Conservation (phyloP, 129 eudicot genomes). For the Cynara cardunculus region DNA sequence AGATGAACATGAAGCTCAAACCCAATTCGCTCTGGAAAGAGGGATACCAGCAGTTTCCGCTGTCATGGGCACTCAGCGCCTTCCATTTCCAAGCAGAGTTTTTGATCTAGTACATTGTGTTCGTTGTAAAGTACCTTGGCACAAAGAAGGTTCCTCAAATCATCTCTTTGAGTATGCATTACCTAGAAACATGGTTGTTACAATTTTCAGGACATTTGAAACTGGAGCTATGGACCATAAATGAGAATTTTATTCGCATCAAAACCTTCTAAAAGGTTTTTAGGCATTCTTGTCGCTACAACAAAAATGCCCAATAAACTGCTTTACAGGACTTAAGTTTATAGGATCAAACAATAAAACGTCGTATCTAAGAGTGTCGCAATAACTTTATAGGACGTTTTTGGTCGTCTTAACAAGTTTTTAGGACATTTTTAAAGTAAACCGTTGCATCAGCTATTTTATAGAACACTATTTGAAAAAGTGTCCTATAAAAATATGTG, state of each 20-base stretch:
- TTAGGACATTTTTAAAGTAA: neutral
- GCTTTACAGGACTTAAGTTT: neutral
- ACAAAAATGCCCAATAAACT: neutral
- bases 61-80: constrained; percentile 64
- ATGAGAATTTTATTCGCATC: too few species aligned
- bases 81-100: constrained; percentile 63
- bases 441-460: neutral
- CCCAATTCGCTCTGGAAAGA: constrained; percentile 77
- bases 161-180: neutral
- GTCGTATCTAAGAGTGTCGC: too few species aligned
- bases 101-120: constrained; percentile 84
- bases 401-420: neutral
- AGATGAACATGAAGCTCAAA: constrained; percentile 68
- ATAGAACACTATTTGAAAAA: neutral
- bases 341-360: neutral
- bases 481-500: neutral
- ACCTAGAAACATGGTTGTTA: too few species aligned
- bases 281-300: neutral
- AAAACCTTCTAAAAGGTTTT: neutral
- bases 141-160: constrained; percentile 48
- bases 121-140: constrained; percentile 87
- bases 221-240: too few species aligned
- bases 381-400: too few species aligned
- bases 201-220: too few species aligned
- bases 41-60: constrained; percentile 85